A percentile compares a stretch with the other conserved stretches of the same genome.
These are phyloP conservation scores for Barbarea vulgaris DNA, from an alignment of 345 rosid genomes.

Conservation along the genomic window DNA sequence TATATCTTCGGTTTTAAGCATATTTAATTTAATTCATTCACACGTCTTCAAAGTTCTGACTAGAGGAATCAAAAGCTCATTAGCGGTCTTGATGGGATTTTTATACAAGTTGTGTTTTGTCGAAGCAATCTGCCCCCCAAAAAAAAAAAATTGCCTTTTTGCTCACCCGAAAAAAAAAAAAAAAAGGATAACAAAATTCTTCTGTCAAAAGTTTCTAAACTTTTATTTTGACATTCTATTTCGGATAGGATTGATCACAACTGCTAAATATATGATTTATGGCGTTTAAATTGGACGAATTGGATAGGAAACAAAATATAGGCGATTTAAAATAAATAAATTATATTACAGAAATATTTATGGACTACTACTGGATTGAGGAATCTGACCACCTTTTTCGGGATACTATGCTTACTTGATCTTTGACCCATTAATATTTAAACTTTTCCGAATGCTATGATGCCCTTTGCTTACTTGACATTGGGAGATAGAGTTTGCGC, in stretches of 20 bases:
- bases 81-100: neutral
- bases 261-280: neutral
- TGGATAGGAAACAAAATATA: neutral
- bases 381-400: neutral
- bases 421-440: neutral
- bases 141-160: neutral
- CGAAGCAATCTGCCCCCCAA: neutral
- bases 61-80: slow-evolving; percentile 14
- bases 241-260: neutral
- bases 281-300: neutral
- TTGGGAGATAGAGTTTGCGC: no score
- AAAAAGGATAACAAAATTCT: neutral
- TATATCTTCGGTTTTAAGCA: neutral
- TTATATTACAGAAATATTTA: neutral
- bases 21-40: neutral
- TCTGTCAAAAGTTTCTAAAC: neutral
- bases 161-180: neutral
- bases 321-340: neutral
- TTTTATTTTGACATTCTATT: neutral
- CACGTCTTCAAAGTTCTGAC: slow-evolving; percentile 2
- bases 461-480: neutral
- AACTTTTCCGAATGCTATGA: neutral
- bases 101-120: slow-evolving; percentile 7
- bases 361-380: neutral
- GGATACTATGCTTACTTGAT: neutral